phyloP scores from a whole-genome alignment of 2,329 filamentous ascomycete genomes.

The Gnomoniopsis sp. region DNA sequence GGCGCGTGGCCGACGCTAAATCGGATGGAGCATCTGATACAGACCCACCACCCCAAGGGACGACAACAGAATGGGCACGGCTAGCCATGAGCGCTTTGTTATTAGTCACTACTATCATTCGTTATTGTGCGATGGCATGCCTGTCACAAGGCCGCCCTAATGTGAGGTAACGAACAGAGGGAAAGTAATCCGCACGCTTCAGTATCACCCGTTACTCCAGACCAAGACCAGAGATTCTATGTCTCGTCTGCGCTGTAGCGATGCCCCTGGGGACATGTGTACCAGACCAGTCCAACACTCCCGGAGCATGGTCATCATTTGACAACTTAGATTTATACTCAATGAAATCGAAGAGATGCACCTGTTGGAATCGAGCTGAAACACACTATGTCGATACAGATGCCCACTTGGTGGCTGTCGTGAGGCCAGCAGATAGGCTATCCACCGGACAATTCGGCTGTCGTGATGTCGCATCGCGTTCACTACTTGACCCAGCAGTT shows the following conservation, averaged over 20 bases:
- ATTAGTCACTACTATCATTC: neutral
- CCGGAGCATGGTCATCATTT: too few species aligned
- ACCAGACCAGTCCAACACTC: too few species aligned
- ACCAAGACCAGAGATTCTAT: too few species aligned
- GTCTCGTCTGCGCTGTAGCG: too few species aligned
- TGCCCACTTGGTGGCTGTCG: neutral
- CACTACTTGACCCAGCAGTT: constrained; percentile 7
- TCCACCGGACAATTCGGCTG: neutral
- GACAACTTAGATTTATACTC: neutral
- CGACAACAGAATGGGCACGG: neutral
- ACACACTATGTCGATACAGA: neutral
- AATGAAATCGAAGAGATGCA: neutral
- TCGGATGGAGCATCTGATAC: neutral
- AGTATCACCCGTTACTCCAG: too few species aligned
- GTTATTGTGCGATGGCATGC: constrained; percentile 5
- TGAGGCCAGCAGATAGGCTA: neutral
- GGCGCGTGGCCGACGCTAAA: neutral
- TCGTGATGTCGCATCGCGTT: constrained; percentile 7
- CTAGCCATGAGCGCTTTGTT: neutral
- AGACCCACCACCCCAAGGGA: neutral
- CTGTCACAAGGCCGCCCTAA: constrained; percentile 7
- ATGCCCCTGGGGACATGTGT: too few species aligned
- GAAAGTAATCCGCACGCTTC: neutral
- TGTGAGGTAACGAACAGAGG: neutral
- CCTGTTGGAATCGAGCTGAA: neutral